phyloP scores from a whole-genome alignment of 257 asterid species.

The Solanum gracilifrons region DNA sequence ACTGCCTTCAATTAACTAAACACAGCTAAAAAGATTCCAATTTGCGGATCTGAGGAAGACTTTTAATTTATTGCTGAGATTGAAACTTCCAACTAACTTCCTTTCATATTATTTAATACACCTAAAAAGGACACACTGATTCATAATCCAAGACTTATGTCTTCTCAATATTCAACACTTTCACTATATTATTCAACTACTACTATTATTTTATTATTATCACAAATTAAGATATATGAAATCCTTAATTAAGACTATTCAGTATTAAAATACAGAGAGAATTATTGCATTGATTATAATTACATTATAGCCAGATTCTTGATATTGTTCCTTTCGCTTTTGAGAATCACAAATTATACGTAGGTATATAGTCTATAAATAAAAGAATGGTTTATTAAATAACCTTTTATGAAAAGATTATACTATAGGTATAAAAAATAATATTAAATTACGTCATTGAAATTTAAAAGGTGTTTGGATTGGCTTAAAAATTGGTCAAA shows the following conservation, averaged over 20 bases:
- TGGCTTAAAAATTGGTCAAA: too few relatives aligned
- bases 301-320: not conserved
- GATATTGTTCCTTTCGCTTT: not conserved
- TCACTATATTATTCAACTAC: not conserved
- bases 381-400: not conserved
- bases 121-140: not conserved
- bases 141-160: not conserved
- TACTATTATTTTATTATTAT: not conserved
- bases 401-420: not conserved
- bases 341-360: not conserved
- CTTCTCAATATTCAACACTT: not conserved
- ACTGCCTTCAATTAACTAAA: not conserved
- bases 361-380: not conserved
- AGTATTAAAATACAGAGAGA: not conserved
- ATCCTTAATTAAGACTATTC: not conserved
- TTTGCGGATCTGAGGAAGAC: not conserved
- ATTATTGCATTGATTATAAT: not conserved
- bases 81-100: slow-evolving; percentile 1
- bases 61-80: not conserved
- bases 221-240: not conserved
- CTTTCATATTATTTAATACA: slow-evolving; percentile 4
- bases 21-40: slow-evolving; percentile 5
- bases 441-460: not conserved
- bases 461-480: not conserved
- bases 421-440: not conserved